Evolutionary conservation across 441 rosid genomes (phyloP).

Genomic region (Erodium moschatum): DNA sequence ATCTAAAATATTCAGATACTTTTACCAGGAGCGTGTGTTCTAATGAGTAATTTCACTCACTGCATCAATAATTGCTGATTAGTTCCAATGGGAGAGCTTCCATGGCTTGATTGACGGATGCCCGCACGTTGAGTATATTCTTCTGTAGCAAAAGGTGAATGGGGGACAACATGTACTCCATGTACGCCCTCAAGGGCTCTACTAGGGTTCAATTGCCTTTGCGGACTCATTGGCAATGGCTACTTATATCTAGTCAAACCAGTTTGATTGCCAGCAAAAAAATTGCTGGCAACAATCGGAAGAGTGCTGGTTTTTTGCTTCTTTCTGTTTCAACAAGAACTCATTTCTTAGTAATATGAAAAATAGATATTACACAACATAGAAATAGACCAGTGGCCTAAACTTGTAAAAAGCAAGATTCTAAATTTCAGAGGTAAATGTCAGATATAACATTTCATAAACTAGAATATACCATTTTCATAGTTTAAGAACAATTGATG

Average conservation of each 20-base stretch:
- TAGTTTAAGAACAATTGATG: background rate
- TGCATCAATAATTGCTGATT: constrained; percentile 50
- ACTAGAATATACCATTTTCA: background rate
- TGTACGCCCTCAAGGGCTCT: constrained; percentile 63
- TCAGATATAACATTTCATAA: background rate
- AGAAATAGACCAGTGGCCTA: background rate
- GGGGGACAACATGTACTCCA: constrained; percentile 63
- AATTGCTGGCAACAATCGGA: constrained; percentile 36
- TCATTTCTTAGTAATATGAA: background rate
- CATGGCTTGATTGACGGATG: constrained; percentile 30
- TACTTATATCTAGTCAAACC: constrained; percentile 13
- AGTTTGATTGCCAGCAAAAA: constrained; percentile 36
- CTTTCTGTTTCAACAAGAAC: constrained; percentile 4
- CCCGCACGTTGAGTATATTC: constrained; percentile 40
- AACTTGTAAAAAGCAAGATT: constrained; percentile 1
- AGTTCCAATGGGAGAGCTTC: constrained; percentile 32
- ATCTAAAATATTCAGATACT: background rate
- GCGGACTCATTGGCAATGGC: constrained; percentile 42
- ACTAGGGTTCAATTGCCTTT: constrained; percentile 31
- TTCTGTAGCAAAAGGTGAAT: constrained; percentile 51
- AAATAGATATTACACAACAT: background rate
- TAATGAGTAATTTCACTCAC: constrained; percentile 32
- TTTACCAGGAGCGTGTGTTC: background rate
- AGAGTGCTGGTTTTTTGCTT: constrained; percentile 8
- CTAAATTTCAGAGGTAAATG: background rate